Percentiles rank a stretch among this genome's conserved stretches.
Evolutionary conservation across 352 stramenopile genomes (phyloP).

Genomic region (Globisporangium okanoganense): DNA sequence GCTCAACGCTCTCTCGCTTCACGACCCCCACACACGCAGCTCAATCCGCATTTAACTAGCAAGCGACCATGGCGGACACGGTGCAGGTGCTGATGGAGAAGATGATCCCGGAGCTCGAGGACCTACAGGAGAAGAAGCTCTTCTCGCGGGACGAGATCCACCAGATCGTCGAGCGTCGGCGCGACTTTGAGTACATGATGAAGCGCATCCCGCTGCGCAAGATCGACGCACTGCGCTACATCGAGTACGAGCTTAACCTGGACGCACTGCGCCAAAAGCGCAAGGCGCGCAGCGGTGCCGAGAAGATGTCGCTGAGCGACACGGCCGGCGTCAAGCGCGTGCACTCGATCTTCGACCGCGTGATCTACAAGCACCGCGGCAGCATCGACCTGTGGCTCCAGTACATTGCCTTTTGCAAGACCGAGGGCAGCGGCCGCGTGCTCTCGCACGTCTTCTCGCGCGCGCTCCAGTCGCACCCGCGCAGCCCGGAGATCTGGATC

Average conservation of each 20-base stretch:
- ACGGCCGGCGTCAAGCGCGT: constrained; percentile 64
- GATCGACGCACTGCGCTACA: constrained; percentile 91
- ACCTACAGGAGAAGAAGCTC: constrained; percentile 85
- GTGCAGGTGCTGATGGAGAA: constrained; percentile 93
- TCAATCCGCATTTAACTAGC: not conserved
- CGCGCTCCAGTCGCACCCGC: constrained; percentile 84
- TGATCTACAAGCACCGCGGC: constrained; percentile 85
- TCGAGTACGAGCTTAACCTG: constrained; percentile 92
- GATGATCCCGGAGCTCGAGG: constrained; percentile 93
- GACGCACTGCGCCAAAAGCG: constrained; percentile 83
- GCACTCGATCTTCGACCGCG: constrained; percentile 84
- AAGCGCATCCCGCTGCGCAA: constrained; percentile 85
- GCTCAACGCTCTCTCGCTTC: not conserved
- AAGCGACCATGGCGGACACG: constrained; percentile 85
- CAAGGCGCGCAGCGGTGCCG: constrained; percentile 66
- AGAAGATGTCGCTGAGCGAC: constrained; percentile 74
- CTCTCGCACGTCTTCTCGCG: constrained; percentile 80
- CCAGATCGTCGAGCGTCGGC: constrained; percentile 86
- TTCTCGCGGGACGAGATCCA: constrained; percentile 87
- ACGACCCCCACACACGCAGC: constrained; percentile 1
- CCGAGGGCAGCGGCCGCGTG: constrained; percentile 60
- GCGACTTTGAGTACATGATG: constrained; percentile 92
- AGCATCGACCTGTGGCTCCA: constrained; percentile 90
- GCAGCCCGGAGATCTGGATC: constrained; percentile 87
- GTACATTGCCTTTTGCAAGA: constrained; percentile 87